Percentiles rank a stretch among this genome's conserved stretches.
phyloP scores from a whole-genome alignment of 495 filamentous ascomycete species.

The Trichocladium uniseriatum region DNA sequence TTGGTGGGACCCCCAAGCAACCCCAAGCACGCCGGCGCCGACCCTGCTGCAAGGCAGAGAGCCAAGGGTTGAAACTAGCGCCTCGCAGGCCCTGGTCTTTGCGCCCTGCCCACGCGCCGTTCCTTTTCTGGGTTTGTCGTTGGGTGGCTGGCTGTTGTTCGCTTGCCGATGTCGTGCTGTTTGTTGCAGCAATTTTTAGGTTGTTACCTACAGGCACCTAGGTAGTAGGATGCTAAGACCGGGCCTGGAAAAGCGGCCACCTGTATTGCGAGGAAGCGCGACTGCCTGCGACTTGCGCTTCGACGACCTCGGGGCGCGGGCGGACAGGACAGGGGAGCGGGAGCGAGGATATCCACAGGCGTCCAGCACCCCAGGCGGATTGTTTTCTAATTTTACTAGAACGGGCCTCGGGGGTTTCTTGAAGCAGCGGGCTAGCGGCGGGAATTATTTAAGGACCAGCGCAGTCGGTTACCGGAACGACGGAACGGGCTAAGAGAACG shows the following conservation, averaged over 20 bases:
- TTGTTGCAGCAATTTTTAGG: too few relatives aligned
- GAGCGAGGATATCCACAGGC: not conserved
- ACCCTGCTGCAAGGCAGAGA: not conserved
- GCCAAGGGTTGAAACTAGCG: slow-evolving; percentile 1
- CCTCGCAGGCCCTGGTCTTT: not conserved
- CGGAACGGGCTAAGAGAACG: not conserved
- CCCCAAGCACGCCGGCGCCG: slow-evolving; percentile 2
- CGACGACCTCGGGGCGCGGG: not conserved
- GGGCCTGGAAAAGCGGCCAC: not conserved
- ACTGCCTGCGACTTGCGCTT: too few relatives aligned
- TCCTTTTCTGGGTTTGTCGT: not conserved
- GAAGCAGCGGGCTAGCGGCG: slow-evolving; percentile 1
- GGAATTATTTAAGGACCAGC: not conserved
- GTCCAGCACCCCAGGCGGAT: not conserved
- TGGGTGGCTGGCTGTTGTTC: too few relatives aligned
- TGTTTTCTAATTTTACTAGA: slow-evolving; percentile 8
- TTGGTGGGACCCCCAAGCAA: not conserved
- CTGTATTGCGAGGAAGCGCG: not conserved
- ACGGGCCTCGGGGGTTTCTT: not conserved
- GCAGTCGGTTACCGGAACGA: not conserved
- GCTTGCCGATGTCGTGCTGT: too few relatives aligned
- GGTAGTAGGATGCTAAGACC: too few relatives aligned
- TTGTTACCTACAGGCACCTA: too few relatives aligned
- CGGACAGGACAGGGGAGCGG: not conserved
- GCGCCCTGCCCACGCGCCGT: not conserved